These are phyloP conservation scores for Fragaria iinumae DNA, from an alignment of 306 rosid species.

Conservation along the genomic window DNA sequence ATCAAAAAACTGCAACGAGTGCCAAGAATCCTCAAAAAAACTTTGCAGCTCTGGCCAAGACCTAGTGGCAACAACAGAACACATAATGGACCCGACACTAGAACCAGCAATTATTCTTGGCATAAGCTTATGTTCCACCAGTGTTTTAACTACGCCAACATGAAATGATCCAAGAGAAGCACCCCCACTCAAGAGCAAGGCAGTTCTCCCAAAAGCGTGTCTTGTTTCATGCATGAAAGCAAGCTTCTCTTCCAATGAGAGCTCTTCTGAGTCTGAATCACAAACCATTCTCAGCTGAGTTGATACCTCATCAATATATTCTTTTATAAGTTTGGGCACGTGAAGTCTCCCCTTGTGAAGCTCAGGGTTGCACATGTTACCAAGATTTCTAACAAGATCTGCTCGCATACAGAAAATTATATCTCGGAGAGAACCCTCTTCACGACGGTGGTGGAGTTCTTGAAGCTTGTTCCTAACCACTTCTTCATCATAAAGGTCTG, in stretches of 20 bases:
- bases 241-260: constrained; percentile 79
- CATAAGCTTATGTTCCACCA: constrained; percentile 85
- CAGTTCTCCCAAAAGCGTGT: constrained; percentile 96
- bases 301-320: constrained; percentile 81
- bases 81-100: constrained; percentile 95
- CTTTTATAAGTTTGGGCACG: constrained; percentile 80
- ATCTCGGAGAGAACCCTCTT: constrained; percentile 76
- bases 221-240: constrained; percentile 95
- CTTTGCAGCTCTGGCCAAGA: constrained; percentile 97
- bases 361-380: constrained; percentile 92
- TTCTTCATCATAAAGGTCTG: constrained; percentile 76
- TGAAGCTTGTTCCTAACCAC: constrained; percentile 81
- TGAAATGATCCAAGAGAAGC: constrained; percentile 97
- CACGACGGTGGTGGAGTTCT: constrained; percentile 83
- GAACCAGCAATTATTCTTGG: constrained; percentile 97
- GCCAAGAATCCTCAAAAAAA: constrained; percentile 89
- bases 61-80: constrained; percentile 91
- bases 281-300: constrained; percentile 92
- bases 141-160: constrained; percentile 77
- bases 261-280: constrained; percentile 80
- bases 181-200: constrained; percentile 93
- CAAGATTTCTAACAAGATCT: constrained; percentile 86
- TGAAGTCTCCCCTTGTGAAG: constrained; percentile 91
- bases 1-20: constrained; percentile 81
- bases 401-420: constrained; percentile 93